Base-by-base conservation (phyloP, 1,284 basidiomycete species). In the Ganoderma multipileum region DNA sequence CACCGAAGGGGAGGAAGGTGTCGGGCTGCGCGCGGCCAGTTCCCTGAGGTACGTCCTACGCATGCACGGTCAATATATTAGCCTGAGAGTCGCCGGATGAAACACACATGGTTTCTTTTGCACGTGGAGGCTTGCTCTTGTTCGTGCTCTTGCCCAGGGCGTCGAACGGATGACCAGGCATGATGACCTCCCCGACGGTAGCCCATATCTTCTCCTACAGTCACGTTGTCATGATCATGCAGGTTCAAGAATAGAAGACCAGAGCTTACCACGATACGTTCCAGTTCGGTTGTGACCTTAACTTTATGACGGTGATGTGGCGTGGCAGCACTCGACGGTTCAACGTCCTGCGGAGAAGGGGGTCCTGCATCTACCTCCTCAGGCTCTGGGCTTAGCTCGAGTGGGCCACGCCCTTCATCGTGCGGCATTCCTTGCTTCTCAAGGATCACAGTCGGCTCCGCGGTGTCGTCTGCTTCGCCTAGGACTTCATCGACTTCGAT, bases 51-150 rank as follows among this genome's bases (percentile, higher is more conserved):
- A 85, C 14, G 83, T 77, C 63, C 91, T 93, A 72, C 16, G 18
- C 26, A 18, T 16, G 47, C 39, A 18, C 39, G 14, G 57, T 63
- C 16, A 64, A 58, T 33, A 57, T 26, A 52, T 7, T 28, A 14
- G 11, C 36, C 14, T 18, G 4, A 42, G 38, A 78, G 66, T 12
- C 42, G 61, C 57, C 62, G 63, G 20, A 20, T 8, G 36, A 58
- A 30, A 78, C 89, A 58, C 74, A 91, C 92, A 94, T 84, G 0
- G 87, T 91, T 73, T 91, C 89, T 71, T 88, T 88, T 12, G 87
- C 86, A 33, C 82, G 81, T 54, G 86, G 87, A 38, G 85, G 83
- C 44, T 70, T 71, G 61, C 66, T 70, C 57, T 73, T 75, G 65
- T 70, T 72, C 30, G 71, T 72, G 58, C 72, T 71, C 64, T 68